Percentiles rank a stretch among this genome's conserved stretches.
These are phyloP conservation scores for Diaporthe amygdali DNA, from an alignment of 2,329 filamentous ascomycete species.

Conservation along the genomic window DNA sequence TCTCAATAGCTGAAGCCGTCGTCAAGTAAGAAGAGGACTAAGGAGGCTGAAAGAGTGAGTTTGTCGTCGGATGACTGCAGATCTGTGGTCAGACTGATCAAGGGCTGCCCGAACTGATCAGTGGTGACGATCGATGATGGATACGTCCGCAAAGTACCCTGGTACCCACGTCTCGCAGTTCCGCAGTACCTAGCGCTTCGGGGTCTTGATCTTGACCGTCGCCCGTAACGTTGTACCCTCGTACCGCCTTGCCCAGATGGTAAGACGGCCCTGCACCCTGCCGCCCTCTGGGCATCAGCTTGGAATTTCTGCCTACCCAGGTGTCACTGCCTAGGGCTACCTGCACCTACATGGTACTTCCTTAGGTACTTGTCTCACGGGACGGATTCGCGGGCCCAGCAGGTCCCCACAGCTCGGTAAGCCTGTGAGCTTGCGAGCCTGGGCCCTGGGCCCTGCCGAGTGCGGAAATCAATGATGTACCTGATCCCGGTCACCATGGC, in stretches of 20 bases:
- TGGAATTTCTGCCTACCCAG: too few species aligned
- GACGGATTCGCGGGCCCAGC: not conserved
- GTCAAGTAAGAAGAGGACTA: not conserved
- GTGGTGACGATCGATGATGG: not conserved
- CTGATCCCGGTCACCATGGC: not conserved
- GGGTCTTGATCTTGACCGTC: not conserved
- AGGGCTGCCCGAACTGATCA: not conserved
- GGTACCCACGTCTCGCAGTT: not conserved
- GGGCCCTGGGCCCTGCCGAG: not conserved
- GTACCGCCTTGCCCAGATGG: not conserved
- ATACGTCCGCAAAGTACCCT: not conserved
- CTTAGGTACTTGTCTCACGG: not conserved
- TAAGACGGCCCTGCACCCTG: not conserved
- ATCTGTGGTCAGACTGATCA: not conserved
- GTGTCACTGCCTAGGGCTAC: not conserved
- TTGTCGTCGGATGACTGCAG: not conserved
- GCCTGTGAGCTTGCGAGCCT: not conserved
- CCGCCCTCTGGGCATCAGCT: too few species aligned
- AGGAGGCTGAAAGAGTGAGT: not conserved
- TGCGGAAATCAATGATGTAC: conserved; percentile 1
- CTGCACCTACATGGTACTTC: not conserved
- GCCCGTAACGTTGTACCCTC: not conserved
- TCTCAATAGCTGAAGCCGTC: not conserved
- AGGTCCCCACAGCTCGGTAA: not conserved
- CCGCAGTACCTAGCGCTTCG: conserved; percentile 2